Base-by-base conservation (phyloP, 2,329 filamentous ascomycete genomes). In the Tolypocladium amazonense region DNA sequence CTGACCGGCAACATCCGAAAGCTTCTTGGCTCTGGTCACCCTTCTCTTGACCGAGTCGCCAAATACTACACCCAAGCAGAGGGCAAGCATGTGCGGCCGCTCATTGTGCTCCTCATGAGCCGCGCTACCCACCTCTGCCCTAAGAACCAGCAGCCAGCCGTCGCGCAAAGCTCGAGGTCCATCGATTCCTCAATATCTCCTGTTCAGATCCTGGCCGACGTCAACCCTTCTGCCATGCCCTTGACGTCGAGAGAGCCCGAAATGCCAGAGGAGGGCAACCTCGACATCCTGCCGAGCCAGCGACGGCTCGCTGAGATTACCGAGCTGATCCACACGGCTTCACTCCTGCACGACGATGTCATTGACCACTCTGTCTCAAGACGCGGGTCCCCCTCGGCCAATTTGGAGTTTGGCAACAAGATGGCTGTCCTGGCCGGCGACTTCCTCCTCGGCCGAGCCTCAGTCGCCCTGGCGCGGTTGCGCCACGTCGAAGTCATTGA, bases 341-440 rank as follows among this genome's bases (percentile, higher is more conserved):
- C 93, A 1, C 83, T 99, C 23, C 85, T 99, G 18, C 94, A 99
- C 75, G 94, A 99, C 81, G 94, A 99, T 76, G 94, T 99, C 37
- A 96, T 99, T 70, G 94, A 99, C 72, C 89, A 93, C 72, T 95
- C 92, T 1, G 81, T 90, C 50, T 88, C 92, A 14, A 86, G 94
- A 59, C 89, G 94, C 62, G 90, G 90, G 37, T 85, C 86, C 3
- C 88, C 90, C 9, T 96, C 90, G 2, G 94, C 94, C 38, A 99
- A 99, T 72, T 83, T 94, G 62, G 90, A 92, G 69, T 97, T 97
- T 69, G 94, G 94, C 64, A 99, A 99, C 79, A 99, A 99, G 76
- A 97, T 99, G 93, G 93, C 94, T 18, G 93, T 99, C 2, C 77
- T 99, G 65, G 94, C 94, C 0, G 94, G 94, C n/a, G 94, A 99